Evolutionary conservation across 805 yeast species (phyloP).

Genomic region (Pichia paraexigua): DNA sequence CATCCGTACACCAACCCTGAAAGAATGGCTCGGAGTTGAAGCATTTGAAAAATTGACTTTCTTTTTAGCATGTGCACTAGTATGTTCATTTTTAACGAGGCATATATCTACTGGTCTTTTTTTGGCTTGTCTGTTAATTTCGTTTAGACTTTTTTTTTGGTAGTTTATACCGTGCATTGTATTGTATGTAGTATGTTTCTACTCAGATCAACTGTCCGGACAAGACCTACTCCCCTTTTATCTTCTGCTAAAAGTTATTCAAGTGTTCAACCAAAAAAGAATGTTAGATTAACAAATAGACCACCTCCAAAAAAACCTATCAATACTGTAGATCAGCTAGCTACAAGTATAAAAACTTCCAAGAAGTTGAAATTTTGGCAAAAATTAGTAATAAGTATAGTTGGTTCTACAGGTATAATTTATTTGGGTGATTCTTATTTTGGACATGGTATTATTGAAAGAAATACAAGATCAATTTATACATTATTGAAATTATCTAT

Average conservation of each 20-base stretch:
- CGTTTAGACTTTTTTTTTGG: too few species aligned
- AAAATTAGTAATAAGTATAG: slow-evolving; percentile 4
- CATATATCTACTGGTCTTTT: too few species aligned
- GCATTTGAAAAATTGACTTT: too few species aligned
- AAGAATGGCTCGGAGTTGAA: too few species aligned
- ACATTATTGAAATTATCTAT: slow-evolving; percentile 44
- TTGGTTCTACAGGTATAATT: slow-evolving; percentile 15
- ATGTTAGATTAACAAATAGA: slow-evolving; percentile 7
- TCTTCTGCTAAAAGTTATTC: neutral
- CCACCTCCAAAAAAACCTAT: neutral
- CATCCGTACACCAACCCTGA: too few species aligned
- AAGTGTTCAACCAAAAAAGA: neutral
- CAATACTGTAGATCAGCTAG: neutral
- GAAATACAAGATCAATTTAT: slow-evolving; percentile 46
- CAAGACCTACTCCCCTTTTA: neutral
- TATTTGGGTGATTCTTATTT: slow-evolving; percentile 25
- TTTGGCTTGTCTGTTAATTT: too few species aligned
- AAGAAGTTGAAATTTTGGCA: slow-evolving; percentile 1
- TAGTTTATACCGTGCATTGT: neutral
- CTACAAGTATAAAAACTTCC: neutral
- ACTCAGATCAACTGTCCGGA: neutral
- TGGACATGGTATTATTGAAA: slow-evolving; percentile 41
- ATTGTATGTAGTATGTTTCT: neutral
- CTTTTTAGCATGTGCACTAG: too few species aligned
- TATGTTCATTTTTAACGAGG: too few species aligned